Evolutionary conservation across 306 rosid genomes (phyloP).

Genomic region (Hylodesmum podocarpum): DNA sequence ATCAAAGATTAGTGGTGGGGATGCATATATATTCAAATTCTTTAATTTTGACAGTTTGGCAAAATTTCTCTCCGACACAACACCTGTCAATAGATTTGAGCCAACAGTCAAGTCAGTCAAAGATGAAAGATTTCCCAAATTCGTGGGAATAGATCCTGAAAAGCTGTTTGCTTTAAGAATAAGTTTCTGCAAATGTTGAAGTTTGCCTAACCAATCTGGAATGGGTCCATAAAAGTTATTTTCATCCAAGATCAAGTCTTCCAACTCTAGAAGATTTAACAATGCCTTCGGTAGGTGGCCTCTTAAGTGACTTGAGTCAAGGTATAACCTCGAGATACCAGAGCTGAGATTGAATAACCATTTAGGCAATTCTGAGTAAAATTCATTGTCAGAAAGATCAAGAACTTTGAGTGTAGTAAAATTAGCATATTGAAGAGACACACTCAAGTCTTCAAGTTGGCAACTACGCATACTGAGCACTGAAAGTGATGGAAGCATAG

Average conservation of each 20-base stretch:
- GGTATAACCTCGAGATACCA: rapidly evolving
- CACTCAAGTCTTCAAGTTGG: not conserved
- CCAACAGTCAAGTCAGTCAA: not conserved
- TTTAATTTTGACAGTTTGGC: not conserved
- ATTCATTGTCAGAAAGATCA: not conserved
- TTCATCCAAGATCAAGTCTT: not conserved
- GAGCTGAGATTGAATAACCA: not conserved
- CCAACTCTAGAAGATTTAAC: not conserved
- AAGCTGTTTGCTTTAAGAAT: not conserved
- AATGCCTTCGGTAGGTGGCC: not conserved
- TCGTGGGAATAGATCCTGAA: not conserved
- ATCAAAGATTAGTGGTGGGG: not conserved
- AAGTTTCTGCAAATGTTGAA: not conserved
- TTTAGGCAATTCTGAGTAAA: not conserved
- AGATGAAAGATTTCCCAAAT: not conserved
- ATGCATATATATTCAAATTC: rapidly evolving
- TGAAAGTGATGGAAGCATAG: not conserved
- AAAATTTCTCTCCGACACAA: not conserved
- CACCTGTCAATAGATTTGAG: not conserved
- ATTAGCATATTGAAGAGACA: not conserved
- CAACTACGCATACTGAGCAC: not conserved
- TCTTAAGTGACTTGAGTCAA: not conserved
- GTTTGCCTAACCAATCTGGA: not conserved
- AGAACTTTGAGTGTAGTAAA: not conserved
- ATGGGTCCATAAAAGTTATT: not conserved